These are phyloP conservation scores for Thelonectria blattea DNA, from an alignment of 2,329 filamentous ascomycete genomes.

Conservation along the genomic window DNA sequence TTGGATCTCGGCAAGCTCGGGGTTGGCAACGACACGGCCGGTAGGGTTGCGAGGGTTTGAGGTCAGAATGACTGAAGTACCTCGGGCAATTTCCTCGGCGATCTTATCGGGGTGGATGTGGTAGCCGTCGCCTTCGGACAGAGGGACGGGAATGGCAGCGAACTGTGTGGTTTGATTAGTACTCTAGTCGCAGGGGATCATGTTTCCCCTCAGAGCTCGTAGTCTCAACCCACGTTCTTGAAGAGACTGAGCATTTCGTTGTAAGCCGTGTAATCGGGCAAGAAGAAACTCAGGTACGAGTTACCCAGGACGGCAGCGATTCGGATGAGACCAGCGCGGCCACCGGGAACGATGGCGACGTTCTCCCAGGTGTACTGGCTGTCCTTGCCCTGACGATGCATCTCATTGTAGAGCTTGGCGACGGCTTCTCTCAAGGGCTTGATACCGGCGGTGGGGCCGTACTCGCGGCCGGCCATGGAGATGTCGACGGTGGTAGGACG, in stretches of 20 bases:
- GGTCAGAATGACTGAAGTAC: conserved; percentile 87
- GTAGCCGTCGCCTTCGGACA: conserved; percentile 85
- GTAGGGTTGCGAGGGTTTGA: conserved; percentile 97
- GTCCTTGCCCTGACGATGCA: conserved; percentile 85
- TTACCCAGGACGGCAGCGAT: conserved; percentile 95
- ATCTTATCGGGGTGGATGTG: conserved; percentile 95
- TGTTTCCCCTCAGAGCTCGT: background rate
- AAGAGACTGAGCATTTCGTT: conserved; percentile 97
- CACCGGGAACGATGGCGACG: conserved; percentile 93
- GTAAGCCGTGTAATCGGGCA: conserved; percentile 95
- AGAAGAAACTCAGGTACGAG: conserved; percentile 91
- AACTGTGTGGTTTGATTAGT: conserved; percentile 60
- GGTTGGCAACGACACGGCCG: conserved; percentile 83
- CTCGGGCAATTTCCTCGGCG: conserved; percentile 85
- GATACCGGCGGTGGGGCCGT: conserved; percentile 93
- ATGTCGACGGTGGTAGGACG: conserved; percentile 81
- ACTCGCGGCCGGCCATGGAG: conserved; percentile 80
- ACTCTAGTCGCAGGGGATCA: background rate
- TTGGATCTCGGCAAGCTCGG: conserved; percentile 88
- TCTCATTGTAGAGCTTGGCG: conserved; percentile 89
- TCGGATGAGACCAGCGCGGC: conserved; percentile 88
- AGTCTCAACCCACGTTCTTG: conserved; percentile 69
- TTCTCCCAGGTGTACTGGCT: conserved; percentile 98
- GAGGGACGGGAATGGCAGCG: conserved; percentile 82
- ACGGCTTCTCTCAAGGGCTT: conserved; percentile 88